Evolutionary conservation across 2,329 filamentous ascomycete genomes (phyloP), one percentile per base, ranked within the genome.

Genomic region (Alternaria angustiovoidea): DNA sequence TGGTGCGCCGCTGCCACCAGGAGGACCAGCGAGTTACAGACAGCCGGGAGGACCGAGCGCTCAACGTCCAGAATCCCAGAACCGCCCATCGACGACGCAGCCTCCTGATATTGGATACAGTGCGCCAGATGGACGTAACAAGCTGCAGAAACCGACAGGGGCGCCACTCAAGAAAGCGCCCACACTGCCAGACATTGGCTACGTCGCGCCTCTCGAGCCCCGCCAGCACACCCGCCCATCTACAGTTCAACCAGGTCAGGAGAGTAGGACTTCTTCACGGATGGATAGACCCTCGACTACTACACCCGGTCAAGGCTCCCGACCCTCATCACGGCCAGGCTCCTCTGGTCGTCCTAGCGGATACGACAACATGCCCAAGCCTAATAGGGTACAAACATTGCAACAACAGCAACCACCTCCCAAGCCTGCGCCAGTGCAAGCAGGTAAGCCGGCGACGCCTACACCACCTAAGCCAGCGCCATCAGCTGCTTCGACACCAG

Each of bases 51-150:
- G 77, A 24, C 75, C 77, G 44, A 75, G 75, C 49, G 73, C 73
- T 49, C 75, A 79, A 49, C 69, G 75, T 28, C 77, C 76, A 57
- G 76, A 78, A 43, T 62, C 63, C 34, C 68, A 69, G 16, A 63
- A 65, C 28, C 69, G 72, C 43, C 72, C 83, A 75, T 64, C 81
- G 78, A 64, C 81, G 73, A 67, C 78, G 62, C 72, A 72, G 43
- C 79, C 73, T 48, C 62, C 75, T 18, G 81, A 82, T 53, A 77
- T 81, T 28, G 80, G 81, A 22, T 83, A 77, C 68, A 70, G 69
- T 38, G 80, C 81, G 4, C 69, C 79, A 51, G 80, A 86, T 38
- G 80, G 80, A 34, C 78, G 79, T 43, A 77, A 77, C 57, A 80
- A 79, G 55, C 72, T 81, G 16, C 81, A 83, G 57, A 80, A 81